Evolutionary conservation across 768 basidiomycete species (phyloP).

Genomic region (Serendipita sp.): DNA sequence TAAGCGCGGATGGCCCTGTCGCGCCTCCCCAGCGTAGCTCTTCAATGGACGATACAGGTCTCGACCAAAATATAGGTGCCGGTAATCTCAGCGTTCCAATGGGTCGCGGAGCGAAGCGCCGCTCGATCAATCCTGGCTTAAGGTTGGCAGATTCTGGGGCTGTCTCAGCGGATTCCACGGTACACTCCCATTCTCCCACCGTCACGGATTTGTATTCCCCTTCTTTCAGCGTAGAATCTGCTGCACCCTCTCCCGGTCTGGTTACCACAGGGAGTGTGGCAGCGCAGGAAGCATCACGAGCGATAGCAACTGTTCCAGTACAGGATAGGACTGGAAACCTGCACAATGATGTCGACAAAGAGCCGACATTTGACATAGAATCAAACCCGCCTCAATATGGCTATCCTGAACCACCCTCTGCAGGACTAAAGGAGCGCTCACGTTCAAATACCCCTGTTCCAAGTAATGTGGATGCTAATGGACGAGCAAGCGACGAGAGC

Average conservation of each 20-base stretch:
- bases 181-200: neutral
- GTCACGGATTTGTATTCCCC: neutral
- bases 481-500: slow-evolving; percentile 2
- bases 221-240: neutral
- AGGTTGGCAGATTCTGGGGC: slow-evolving; percentile 20
- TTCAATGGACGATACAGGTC: neutral
- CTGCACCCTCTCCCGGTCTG: slow-evolving; percentile 6
- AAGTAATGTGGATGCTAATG: slow-evolving; percentile 6
- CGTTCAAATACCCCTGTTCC: slow-evolving; percentile 1
- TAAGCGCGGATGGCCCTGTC: neutral
- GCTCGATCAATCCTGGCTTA: slow-evolving; percentile 40
- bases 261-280: slow-evolving; percentile 4
- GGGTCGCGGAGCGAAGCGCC: slow-evolving; percentile 29
- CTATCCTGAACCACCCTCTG: neutral
- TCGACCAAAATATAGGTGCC: slow-evolving; percentile 11
- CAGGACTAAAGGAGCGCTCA: neutral
- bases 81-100: slow-evolving; percentile 16
- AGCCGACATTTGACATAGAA: neutral
- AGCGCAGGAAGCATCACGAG: neutral
- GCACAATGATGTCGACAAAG: neutral
- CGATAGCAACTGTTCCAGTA: neutral
- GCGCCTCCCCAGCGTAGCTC: slow-evolving; percentile 1
- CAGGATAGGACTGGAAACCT: neutral
- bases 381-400: neutral
- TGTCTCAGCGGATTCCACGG: neutral